Percentiles rank a stretch among this genome's conserved stretches.
Evolutionary conservation across 2,329 filamentous ascomycete species (phyloP).

Genomic region (Colletotrichum sp.): DNA sequence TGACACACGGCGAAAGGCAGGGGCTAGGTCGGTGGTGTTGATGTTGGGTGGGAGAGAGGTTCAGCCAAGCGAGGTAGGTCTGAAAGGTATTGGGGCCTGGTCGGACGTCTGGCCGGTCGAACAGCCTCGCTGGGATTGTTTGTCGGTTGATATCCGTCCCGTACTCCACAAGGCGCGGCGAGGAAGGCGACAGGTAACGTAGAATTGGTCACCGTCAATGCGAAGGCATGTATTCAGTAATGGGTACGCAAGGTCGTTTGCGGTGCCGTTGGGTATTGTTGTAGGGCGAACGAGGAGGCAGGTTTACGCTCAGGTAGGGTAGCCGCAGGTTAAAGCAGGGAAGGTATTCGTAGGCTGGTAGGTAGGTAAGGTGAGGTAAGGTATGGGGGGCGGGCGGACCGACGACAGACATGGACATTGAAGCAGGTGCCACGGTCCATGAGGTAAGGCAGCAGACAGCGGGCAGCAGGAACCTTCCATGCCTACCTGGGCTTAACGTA

Average conservation of each 20-base stretch:
- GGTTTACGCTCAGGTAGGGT: neutral
- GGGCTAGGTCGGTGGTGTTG: neutral
- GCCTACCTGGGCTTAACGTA: too few relatives aligned
- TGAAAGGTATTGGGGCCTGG: neutral
- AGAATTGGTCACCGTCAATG: neutral
- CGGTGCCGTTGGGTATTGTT: neutral
- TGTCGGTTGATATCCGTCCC: neutral
- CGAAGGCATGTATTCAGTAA: neutral
- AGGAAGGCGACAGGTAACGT: neutral
- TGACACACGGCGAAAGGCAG: neutral
- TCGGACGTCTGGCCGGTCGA: neutral
- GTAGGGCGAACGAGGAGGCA: neutral
- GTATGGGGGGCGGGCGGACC: neutral
- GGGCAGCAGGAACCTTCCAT: neutral
- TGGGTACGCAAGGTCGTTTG: conserved; percentile 3
- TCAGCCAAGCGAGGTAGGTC: neutral
- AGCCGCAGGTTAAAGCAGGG: neutral
- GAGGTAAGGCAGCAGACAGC: neutral
- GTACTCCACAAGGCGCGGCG: neutral
- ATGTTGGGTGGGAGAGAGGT: neutral
- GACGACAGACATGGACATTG: neutral
- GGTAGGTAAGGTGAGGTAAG: neutral
- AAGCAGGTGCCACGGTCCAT: neutral
- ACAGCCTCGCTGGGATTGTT: neutral
- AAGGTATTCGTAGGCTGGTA: neutral